Conservation (phyloP, 2,329 filamentous ascomycete species). For the Macrophomina tecta region DNA sequence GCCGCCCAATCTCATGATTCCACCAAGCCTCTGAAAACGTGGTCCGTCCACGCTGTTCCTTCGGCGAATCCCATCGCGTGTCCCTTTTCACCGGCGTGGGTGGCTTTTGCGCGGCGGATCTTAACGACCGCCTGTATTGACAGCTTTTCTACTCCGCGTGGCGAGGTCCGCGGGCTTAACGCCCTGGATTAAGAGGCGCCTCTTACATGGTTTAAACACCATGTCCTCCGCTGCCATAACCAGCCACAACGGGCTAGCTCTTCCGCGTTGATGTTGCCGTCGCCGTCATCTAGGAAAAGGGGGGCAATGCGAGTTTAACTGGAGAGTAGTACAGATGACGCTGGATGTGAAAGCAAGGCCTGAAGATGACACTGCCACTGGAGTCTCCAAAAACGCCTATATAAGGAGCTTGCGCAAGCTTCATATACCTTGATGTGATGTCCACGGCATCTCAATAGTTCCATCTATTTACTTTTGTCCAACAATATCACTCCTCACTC, state of each 20-base stretch:
- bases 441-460: not conserved
- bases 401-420: conserved; percentile 5
- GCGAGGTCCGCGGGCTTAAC: not conserved
- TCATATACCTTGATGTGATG: not conserved
- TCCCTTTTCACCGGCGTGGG: conserved; percentile 1
- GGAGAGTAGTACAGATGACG: conserved; percentile 6
- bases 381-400: not conserved
- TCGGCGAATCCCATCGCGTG: conserved; percentile 13
- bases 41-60: not conserved
- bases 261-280: not conserved
- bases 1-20: not conserved
- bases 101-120: not conserved
- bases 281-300: not conserved
- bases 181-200: not conserved
- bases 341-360: not conserved
- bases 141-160: not conserved
- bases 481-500: not conserved
- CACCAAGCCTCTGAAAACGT: conserved; percentile 1
- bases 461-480: not conserved
- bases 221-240: conserved; percentile 11
- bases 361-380: too few relatives aligned
- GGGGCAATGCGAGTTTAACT: not conserved
- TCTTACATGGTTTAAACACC: conserved; percentile 11
- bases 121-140: not conserved
- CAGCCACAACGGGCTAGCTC: conserved; percentile 2